Base-by-base conservation (phyloP, 169 alveolate species). In the Plasmodium reichenowi region DNA sequence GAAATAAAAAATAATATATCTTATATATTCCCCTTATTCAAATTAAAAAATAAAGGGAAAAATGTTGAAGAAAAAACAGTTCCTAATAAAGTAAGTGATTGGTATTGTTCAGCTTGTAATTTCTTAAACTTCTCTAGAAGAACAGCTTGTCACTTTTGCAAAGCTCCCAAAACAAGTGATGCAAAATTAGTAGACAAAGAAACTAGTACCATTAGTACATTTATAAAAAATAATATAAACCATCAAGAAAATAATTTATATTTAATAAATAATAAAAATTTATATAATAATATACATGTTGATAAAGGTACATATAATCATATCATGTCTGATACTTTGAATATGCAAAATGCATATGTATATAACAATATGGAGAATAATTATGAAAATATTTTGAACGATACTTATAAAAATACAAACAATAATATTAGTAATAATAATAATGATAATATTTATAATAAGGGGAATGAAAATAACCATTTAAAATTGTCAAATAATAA, bases 81-180 rank as follows among this genome's bases (percentile, higher is more conserved):
- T 15, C n/a, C 66, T 47, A 73, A 66, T 32, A 47, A 60, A 72
- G n/a, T 72, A 13, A 45, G 73, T 63, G 96, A 94, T 62, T 94
- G 96, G 96, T 83, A 70, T 26, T 94, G 96, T 72, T 93, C 96
- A 1, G 59, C 76, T 32, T 94, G 96, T 88, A 88, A 93, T 32
- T 94, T 93, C 59, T 52, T 94, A n/a, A 94, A 94, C 56, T 94
- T 93, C 26, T 90, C 96, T 4, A 52, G 93, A 62, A 50, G 96
- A 38, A 29, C 67, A 5, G 45, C 74, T 38, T 83, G 91, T 32
- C 54, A 54, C n/a, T 83, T 83, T 56, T 83, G 91, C 73, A 83
- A 83, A 59, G 91, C 70, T n/a, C 62, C 38, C 1, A 67, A 83
- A 83, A 83, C 86, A 2, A 26, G 22, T 43, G 91, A 83, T 58